Conservation (phyloP, 495 filamentous ascomycete genomes). For the Penicillium verhagenii region DNA sequence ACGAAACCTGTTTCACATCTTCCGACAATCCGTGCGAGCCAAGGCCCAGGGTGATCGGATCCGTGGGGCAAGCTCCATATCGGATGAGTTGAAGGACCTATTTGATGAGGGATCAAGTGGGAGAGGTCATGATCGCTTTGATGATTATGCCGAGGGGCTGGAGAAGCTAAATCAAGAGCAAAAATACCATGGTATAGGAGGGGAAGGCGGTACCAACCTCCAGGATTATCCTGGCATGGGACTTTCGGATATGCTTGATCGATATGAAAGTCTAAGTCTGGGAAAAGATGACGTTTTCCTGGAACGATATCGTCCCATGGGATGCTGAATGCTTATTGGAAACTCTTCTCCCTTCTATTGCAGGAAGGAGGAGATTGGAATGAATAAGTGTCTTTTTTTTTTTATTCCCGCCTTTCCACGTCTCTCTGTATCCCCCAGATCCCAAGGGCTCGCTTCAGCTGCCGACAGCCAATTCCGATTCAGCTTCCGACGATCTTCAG, state of each 20-base stretch:
- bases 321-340: not conserved
- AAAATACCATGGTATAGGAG: conserved; percentile 34
- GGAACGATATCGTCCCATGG: not conserved
- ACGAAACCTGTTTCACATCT: conserved; percentile 42
- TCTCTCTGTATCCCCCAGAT: too few species aligned
- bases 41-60: conserved; percentile 34
- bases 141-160: conserved; percentile 38
- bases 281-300: conserved; percentile 1
- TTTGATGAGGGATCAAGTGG: conserved; percentile 34
- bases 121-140: conserved; percentile 22
- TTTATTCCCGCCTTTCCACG: too few species aligned
- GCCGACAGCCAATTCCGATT: too few species aligned
- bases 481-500: too few species aligned
- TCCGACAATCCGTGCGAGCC: conserved; percentile 35
- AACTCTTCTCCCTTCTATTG: not conserved
- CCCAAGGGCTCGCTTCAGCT: too few species aligned
- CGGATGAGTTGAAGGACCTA: conserved; percentile 38
- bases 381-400: too few species aligned
- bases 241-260: conserved; percentile 44
- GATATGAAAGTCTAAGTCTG: conserved; percentile 20
- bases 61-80: conserved; percentile 19
- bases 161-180: conserved; percentile 38
- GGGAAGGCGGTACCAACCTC: conserved; percentile 15
- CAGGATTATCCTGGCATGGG: conserved; percentile 27
- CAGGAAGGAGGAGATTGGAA: too few species aligned